Base-by-base conservation (phyloP, 2,329 filamentous ascomycete genomes). In the Verticillium nubilum region DNA sequence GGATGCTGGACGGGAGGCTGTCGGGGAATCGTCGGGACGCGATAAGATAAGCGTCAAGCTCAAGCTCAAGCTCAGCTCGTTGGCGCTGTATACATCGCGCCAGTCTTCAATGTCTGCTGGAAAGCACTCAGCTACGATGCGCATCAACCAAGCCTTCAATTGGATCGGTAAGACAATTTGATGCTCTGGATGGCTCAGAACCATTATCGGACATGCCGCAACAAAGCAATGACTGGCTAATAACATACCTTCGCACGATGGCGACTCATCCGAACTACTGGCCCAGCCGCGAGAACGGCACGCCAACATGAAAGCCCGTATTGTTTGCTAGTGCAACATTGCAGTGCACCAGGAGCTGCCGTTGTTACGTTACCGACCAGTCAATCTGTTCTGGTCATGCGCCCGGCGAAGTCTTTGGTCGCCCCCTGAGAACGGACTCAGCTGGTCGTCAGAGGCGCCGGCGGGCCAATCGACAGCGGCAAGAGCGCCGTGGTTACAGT, bases 391-490 rank as follows among this genome's bases (percentile, higher is more conserved):
- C 42, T 50, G 42, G 42, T 50, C 42, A 54, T 17, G 26, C 19
- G 52, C 29, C 52, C 10, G 25, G 52, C 52, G n/a, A 54, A 54
- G 29, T 54, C 29, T 23, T 13, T 19, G 52, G 13, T 19, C 15
- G 17, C 10, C 27, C 29, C 13, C 52, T 29, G 25, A 29, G 19
- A 28, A 5, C 29, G 19, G 17, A 50, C 35, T 59, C 42, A 50
- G 42, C 42, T 50, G 42, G 19, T 23, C n/a, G 19, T 10, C 19
- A 23, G 37, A 50, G 42, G 42, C 42, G 42, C 42, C 5, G 42
- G 19, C 42, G 42, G 59, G 56, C 57, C 61, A 59, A 61, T 62
- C 31, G 54, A 29, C 35, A 50, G 56, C 59, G 35, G 26, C 50
- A 9, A 17, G n/a, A 12, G 25, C 29, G 25, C 52, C 19, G 26